phyloP scores from a whole-genome alignment of 371 early-diverging fungal species.

The Catenaria anguillulae region DNA sequence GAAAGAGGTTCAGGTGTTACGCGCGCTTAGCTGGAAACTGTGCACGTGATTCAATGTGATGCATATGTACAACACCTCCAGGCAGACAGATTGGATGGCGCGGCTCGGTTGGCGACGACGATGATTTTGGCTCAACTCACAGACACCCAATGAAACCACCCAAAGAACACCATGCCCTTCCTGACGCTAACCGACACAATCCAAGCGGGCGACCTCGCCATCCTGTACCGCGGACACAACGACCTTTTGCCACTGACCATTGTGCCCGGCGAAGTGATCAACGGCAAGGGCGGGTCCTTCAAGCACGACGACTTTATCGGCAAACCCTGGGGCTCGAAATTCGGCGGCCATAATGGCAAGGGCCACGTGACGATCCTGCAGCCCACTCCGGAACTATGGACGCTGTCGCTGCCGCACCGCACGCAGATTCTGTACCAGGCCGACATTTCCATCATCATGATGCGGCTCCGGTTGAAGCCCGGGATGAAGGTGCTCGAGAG shows the following conservation, averaged over 20 bases:
- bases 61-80: too few relatives aligned
- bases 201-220: constrained; percentile 44
- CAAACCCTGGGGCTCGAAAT: constrained; percentile 63
- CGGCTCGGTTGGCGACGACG: too few relatives aligned
- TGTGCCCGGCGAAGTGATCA: constrained; percentile 35
- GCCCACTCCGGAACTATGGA: constrained; percentile 94
- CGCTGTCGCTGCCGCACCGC: constrained; percentile 74
- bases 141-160: too few relatives aligned
- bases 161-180: too few relatives aligned
- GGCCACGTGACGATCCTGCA: constrained; percentile 79
- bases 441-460: constrained; percentile 77
- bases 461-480: constrained; percentile 64
- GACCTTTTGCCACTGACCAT: constrained; percentile 45
- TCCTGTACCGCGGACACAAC: constrained; percentile 37
- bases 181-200: too few relatives aligned
- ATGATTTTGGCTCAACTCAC: too few relatives aligned
- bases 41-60: too few relatives aligned
- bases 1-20: too few relatives aligned
- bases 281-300: constrained; percentile 62
- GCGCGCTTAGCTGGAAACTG: too few relatives aligned
- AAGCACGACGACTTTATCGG: constrained; percentile 72
- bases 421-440: constrained; percentile 89
- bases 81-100: too few relatives aligned
- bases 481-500: constrained; percentile 69
- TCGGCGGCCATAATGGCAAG: constrained; percentile 48